Evolutionary conservation across 2,329 filamentous ascomycete species (phyloP), one percentile per base, ranked within the genome.

Genomic region (Colletotrichum lini): DNA sequence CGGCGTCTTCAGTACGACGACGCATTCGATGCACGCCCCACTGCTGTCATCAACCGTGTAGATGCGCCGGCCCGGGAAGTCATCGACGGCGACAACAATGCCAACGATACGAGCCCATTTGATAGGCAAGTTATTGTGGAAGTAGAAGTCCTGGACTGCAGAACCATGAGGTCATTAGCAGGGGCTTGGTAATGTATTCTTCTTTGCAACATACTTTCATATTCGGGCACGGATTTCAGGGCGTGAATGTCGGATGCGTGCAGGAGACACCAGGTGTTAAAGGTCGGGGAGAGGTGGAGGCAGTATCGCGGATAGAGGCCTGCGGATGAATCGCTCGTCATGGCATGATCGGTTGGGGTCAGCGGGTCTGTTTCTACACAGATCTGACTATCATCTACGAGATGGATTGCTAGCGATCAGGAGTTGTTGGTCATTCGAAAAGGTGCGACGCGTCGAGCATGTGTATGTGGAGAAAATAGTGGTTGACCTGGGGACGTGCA

Each of bases 81-180:
- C 85, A 73, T 90, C 86, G 45, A 90, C 81, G 15, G 88, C 89
- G 66, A 95, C 90, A 26, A 96, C 86, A 10, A 94, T 80, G 40
- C 94, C 94, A 9, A 90, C 87, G 42, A 95, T 80, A 72, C 91
- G 90, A 64, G 93, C 88, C 89, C 91, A 95, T 86, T 90, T 90
- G 75, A 96, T 90, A 0, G 93, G 93, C 74, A 95, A 90, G 79
- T 95, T 95, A 60, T 86, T 81, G 82, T 91, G 86, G 80, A 95
- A 94, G 78, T 86, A 91, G 44, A 91, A 83, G 73, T 87, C 82
- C 76, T 89, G 87, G 59, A 85, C 85, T 62, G 40, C 3, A 45
- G 12, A 1, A 23, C 18, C 42, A 7, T 35, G 62, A 16, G 42
- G 53, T 15, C 9, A n/a, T 60, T 8, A 57, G 65, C 50, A n/a